Conservation (phyloP, 257 asterid genomes). For the Echium plantagineum region DNA sequence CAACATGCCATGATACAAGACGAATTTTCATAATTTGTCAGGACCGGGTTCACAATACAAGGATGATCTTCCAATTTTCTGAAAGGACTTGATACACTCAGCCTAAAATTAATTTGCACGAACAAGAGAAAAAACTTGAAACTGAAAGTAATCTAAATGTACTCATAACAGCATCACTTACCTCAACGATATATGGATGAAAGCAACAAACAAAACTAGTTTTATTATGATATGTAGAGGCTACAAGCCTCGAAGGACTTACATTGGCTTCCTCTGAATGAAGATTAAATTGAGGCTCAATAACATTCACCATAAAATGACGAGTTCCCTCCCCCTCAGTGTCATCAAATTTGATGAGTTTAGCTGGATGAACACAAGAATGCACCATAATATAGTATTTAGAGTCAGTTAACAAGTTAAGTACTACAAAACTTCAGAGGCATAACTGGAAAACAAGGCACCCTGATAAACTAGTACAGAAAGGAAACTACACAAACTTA, state of each 20-base stretch:
- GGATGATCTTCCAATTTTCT: too few species aligned
- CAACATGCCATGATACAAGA: background rate
- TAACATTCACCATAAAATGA: constrained; percentile 96
- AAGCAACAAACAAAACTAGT: background rate
- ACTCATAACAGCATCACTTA: background rate
- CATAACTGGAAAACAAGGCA: background rate
- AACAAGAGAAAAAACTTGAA: too few species aligned
- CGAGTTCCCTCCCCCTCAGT: constrained; percentile 87
- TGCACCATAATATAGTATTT: background rate
- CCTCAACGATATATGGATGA: background rate
- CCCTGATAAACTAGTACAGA: background rate
- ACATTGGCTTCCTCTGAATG: constrained; percentile 98
- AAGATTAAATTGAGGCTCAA: constrained; percentile 99
- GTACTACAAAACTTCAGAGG: background rate
- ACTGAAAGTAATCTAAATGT: background rate
- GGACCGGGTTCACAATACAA: background rate
- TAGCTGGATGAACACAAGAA: constrained; percentile 34
- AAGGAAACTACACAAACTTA: background rate
- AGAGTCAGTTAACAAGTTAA: background rate
- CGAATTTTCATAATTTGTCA: background rate
- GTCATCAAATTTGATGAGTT: constrained; percentile 40
- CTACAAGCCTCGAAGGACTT: constrained; percentile 24
- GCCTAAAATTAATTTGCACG: background rate
- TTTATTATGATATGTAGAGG: background rate
- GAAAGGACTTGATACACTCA: background rate